Percentiles rank a stretch among this genome's conserved stretches.
Evolutionary conservation across 192 early-diverging fungal genomes (phyloP).

Genomic region (Coemansia guatemalensis): DNA sequence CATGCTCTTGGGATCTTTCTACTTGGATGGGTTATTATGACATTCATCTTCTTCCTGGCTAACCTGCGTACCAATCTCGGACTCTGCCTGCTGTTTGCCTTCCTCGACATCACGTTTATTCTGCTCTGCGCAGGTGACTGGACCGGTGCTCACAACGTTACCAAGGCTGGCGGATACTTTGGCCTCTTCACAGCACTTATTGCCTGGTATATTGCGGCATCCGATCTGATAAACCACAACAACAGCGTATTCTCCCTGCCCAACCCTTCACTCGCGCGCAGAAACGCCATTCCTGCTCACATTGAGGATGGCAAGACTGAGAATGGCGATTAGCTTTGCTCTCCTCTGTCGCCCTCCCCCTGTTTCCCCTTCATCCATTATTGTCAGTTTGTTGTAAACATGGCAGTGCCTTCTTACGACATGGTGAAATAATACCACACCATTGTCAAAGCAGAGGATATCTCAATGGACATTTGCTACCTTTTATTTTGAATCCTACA

Average conservation of each 20-base stretch:
- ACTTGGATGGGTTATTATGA: conserved; percentile 68
- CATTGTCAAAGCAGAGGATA: too few species aligned
- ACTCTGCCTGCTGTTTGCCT: conserved; percentile 63
- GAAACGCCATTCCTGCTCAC: background rate
- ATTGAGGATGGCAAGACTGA: conserved; percentile 45
- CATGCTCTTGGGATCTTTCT: conserved; percentile 66
- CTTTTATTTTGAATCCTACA: too few species aligned
- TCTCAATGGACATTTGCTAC: too few species aligned
- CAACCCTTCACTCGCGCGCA: conserved; percentile 45
- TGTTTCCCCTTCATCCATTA: too few species aligned
- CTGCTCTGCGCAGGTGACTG: conserved; percentile 67
- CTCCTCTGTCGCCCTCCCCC: background rate
- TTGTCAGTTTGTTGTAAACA: background rate
- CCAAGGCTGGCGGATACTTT: conserved; percentile 68
- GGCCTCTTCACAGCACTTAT: conserved; percentile 71
- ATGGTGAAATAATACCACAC: background rate
- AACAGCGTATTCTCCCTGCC: conserved; percentile 62
- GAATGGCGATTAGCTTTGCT: conserved; percentile 15
- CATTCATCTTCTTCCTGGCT: conserved; percentile 66
- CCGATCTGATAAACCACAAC: conserved; percentile 58
- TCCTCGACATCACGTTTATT: conserved; percentile 67
- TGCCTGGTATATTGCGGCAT: conserved; percentile 74
- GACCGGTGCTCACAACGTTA: conserved; percentile 44
- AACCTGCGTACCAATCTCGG: conserved; percentile 63
- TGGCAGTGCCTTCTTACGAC: background rate